These are phyloP conservation scores for Funneliformis mosseae DNA, from an alignment of 192 early-diverging fungal genomes.

Conservation along the genomic window DNA sequence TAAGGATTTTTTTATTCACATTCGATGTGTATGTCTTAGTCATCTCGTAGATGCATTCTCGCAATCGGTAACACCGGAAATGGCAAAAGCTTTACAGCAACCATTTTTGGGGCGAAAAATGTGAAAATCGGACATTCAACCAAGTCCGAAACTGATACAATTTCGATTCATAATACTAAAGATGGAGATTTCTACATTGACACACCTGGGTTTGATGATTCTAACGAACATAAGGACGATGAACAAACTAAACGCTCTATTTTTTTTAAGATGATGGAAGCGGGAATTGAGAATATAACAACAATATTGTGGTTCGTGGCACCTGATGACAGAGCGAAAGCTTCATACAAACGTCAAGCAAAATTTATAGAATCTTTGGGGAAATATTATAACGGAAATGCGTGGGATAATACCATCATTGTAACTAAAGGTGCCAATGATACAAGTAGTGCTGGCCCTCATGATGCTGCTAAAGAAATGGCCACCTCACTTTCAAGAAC, in stretches of 20 bases:
- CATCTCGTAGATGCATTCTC: not conserved
- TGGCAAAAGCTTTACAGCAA: slow-evolving; percentile 34
- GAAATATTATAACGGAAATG: slow-evolving; percentile 15
- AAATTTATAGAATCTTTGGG: slow-evolving; percentile 27
- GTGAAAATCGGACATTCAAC: slow-evolving; percentile 11
- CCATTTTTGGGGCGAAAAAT: slow-evolving; percentile 21
- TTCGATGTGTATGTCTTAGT: not conserved
- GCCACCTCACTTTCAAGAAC: not conserved
- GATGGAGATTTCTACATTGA: slow-evolving; percentile 20
- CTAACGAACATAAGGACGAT: slow-evolving; percentile 18
- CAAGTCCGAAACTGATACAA: not conserved
- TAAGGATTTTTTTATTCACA: not conserved
- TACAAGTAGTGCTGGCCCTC: not conserved
- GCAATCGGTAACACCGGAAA: slow-evolving; percentile 8
- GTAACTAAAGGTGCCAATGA: slow-evolving; percentile 9
- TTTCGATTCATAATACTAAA: slow-evolving; percentile 13
- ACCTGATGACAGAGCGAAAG: not conserved
- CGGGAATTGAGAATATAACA: not conserved
- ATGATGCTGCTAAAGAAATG: slow-evolving; percentile 7
- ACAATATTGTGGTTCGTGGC: slow-evolving; percentile 27
- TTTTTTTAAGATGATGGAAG: not conserved
- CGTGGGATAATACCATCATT: slow-evolving; percentile 31
- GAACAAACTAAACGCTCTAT: slow-evolving; percentile 9
- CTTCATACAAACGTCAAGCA: slow-evolving; percentile 12
- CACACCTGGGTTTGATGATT: slow-evolving; percentile 31